phyloP scores from a whole-genome alignment of 805 yeast genomes.

The Candida adriatica region DNA sequence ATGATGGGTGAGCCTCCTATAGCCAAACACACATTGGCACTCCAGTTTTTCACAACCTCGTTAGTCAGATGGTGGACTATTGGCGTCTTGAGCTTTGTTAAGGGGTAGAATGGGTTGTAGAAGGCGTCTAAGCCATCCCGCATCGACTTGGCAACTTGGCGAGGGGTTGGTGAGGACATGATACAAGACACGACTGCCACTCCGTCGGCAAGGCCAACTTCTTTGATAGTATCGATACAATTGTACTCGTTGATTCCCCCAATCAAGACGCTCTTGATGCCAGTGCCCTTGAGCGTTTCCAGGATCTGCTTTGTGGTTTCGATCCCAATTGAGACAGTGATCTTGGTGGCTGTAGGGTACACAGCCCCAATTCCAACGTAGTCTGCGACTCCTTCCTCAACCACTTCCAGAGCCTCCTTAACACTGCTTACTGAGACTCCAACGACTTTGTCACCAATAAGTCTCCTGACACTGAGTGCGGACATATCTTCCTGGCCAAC shows the following conservation, averaged over 20 bases:
- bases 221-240: slow-evolving; percentile 47
- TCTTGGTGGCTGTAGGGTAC: slow-evolving; percentile 68
- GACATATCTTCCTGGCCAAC: slow-evolving; percentile 89
- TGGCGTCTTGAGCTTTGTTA: slow-evolving; percentile 35
- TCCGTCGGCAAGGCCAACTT: slow-evolving; percentile 56
- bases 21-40: slow-evolving; percentile 82
- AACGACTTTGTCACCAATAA: slow-evolving; percentile 69
- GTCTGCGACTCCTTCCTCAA: slow-evolving; percentile 45
- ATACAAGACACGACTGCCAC: slow-evolving; percentile 84
- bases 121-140: slow-evolving; percentile 25
- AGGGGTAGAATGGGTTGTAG: slow-evolving; percentile 5
- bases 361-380: slow-evolving; percentile 84
- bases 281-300: slow-evolving; percentile 33
- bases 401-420: slow-evolving; percentile 47
- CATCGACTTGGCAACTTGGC: slow-evolving; percentile 36
- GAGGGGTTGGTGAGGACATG: slow-evolving; percentile 57
- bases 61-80: slow-evolving; percentile 85
- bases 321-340: slow-evolving; percentile 59
- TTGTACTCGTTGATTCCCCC: slow-evolving; percentile 72
- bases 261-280: slow-evolving; percentile 62
- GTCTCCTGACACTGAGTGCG: slow-evolving; percentile 41
- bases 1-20: slow-evolving; percentile 83
- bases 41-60: slow-evolving; percentile 78
- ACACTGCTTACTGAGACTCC: slow-evolving; percentile 69
- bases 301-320: slow-evolving; percentile 54